phyloP scores from a whole-genome alignment of 1,284 basidiomycete genomes.

The Ceratobasidium papillatum region DNA sequence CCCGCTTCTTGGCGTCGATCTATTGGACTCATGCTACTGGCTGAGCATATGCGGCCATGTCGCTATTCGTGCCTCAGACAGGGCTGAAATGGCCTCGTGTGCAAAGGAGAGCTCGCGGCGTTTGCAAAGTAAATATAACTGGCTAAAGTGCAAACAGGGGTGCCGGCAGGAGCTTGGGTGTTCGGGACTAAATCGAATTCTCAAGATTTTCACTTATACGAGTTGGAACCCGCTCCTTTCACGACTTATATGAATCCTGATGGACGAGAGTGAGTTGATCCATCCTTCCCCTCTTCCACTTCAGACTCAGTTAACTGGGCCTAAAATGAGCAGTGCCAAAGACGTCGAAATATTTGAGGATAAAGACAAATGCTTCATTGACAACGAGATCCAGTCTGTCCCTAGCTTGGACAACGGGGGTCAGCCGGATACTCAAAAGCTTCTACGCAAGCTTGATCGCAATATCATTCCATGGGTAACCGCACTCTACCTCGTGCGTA shows the following conservation, averaged over 20 bases:
- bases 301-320: neutral
- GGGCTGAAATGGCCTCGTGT: constrained; percentile 7
- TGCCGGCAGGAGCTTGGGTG: neutral
- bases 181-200: neutral
- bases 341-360: constrained; percentile 3
- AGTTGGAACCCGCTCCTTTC: neutral
- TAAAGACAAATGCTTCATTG: neutral
- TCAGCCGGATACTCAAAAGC: neutral
- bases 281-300: neutral
- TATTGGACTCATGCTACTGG: neutral
- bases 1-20: constrained; percentile 12
- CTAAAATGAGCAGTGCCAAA: neutral
- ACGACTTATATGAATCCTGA: neutral
- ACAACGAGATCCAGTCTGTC: constrained; percentile 3
- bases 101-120: neutral
- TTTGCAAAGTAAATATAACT: neutral
- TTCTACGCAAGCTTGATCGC: constrained; percentile 42
- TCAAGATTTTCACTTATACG: neutral
- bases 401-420: neutral
- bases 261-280: neutral
- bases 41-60: neutral
- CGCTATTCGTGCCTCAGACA: neutral
- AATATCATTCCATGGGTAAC: constrained; percentile 50
- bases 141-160: neutral
- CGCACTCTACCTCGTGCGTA: constrained; percentile 71